Evolutionary conservation across 371 early-diverging fungal genomes (phyloP).

Genomic region (Parasitella parasitica): DNA sequence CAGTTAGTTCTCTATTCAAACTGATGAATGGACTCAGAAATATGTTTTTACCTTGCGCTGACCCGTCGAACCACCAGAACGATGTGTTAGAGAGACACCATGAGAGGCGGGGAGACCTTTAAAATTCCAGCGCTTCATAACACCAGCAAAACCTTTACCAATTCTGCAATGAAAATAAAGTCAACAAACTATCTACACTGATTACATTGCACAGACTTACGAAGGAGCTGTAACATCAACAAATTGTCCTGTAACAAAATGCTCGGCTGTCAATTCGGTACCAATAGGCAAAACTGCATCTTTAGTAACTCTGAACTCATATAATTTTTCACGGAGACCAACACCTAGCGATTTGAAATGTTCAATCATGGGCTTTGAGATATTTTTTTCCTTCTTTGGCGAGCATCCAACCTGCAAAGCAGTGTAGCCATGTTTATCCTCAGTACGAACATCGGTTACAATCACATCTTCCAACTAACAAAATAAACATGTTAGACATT

Average conservation of each 20-base stretch:
- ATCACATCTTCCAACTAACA: constrained; percentile 70
- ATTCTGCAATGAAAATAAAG: constrained; percentile 46
- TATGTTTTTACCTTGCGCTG: constrained; percentile 67
- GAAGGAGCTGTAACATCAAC: constrained; percentile 88
- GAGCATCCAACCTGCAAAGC: constrained; percentile 84
- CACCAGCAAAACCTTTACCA: constrained; percentile 97
- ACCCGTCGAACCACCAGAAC: constrained; percentile 95
- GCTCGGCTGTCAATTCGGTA: constrained; percentile 76
- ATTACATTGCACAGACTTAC: constrained; percentile 42
- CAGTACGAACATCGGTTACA: constrained; percentile 67
- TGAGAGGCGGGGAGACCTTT: constrained; percentile 92
- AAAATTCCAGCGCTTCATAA: constrained; percentile 96
- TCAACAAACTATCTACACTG: not conserved
- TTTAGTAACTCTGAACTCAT: constrained; percentile 82
- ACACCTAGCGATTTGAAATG: constrained; percentile 77
- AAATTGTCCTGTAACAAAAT: constrained; percentile 94
- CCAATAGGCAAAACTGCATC: constrained; percentile 88
- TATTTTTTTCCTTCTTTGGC: constrained; percentile 60
- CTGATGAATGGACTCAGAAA: not conserved
- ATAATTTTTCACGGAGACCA: constrained; percentile 72
- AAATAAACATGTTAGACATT: not conserved
- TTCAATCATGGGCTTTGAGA: constrained; percentile 67
- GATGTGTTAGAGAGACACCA: constrained; percentile 91
- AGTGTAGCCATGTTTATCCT: constrained; percentile 64
- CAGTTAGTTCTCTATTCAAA: not conserved